Base-by-base conservation (phyloP, 352 stramenopile species). In the Globisporangium mamillatum region DNA sequence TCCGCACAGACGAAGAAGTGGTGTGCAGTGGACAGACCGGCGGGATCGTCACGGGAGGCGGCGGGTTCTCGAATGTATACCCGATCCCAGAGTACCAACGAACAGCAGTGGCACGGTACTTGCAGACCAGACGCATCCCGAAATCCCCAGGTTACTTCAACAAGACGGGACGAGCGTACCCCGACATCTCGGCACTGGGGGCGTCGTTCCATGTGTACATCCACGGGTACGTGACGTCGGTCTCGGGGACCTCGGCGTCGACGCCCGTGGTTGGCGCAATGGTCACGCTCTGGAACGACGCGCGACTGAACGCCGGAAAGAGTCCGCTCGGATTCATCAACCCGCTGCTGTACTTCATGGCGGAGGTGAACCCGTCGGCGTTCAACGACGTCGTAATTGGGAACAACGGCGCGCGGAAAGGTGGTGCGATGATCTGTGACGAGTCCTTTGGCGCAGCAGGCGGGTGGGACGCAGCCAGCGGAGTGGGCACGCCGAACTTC, bases 21-120 rank as follows among this genome's bases (percentile, higher is more conserved):
- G 76, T 94, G 0, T 96, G 87, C 72, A 93, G 86, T 48, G 78
- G 78, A 7, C 74, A 91, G 29, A 74, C 81, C 8, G 85, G 87
- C 1, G 86, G 80, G 27, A 77, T 90, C 59, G 94, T 97, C 69
- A 97, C 90, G 0, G 80, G 72, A 10, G 91, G 91, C 27, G 91
- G 92, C n/a, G 93, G 92, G 4, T 97, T 98, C 70, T 97, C 88
- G 4, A 94, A 88, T 54, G 70, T 89, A 4, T 97, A 95, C 67
- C 9, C 72, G 1, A 81, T 81, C 16, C 91, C 90, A 18, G 74
- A 75, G 27, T 98, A 95, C 63, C 90, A 97, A 63, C 71, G 76
- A n/a, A 67, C 60, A 38, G 81, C 73, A 0, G 89, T 97, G 1
- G 50, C 73, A 0, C 73, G 64, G 27, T 98, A 97, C 63, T 75